phyloP scores from a whole-genome alignment of 2,329 filamentous ascomycete species.

The Clonostachys solani region DNA sequence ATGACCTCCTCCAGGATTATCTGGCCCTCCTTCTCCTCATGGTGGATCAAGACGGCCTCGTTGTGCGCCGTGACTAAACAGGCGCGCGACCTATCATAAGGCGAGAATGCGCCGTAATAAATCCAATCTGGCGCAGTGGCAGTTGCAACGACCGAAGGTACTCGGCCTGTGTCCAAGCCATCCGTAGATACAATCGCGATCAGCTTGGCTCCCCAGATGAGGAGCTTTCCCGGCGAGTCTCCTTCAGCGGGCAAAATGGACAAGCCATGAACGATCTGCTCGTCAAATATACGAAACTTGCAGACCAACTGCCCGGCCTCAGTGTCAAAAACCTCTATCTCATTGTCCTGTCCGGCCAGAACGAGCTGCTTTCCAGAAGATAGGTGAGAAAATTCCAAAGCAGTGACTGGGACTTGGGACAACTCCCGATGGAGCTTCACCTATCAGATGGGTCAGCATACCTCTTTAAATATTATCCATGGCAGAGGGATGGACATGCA shows the following conservation, averaged over 20 bases:
- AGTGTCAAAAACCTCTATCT: slow-evolving; percentile 48
- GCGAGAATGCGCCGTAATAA: slow-evolving; percentile 58
- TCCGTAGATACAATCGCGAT: slow-evolving; percentile 36
- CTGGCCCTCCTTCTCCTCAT: slow-evolving; percentile 15
- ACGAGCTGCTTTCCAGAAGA: slow-evolving; percentile 30
- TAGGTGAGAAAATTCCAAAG: slow-evolving; percentile 45
- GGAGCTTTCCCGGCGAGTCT: slow-evolving; percentile 21
- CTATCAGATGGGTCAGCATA: background rate
- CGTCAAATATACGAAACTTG: slow-evolving; percentile 51
- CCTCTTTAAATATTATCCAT: background rate
- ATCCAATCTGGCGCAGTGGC: slow-evolving; percentile 69
- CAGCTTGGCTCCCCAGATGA: slow-evolving; percentile 69
- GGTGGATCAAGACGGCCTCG: slow-evolving; percentile 56
- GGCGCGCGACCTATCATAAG: slow-evolving; percentile 33
- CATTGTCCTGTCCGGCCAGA: slow-evolving; percentile 56
- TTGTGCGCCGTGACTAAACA: slow-evolving; percentile 85
- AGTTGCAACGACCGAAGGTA: slow-evolving; percentile 22
- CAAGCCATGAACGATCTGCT: slow-evolving; percentile 74
- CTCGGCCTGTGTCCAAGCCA: slow-evolving; percentile 7
- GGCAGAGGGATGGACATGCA: too few species aligned
- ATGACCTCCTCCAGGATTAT: slow-evolving; percentile 44
- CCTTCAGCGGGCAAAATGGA: slow-evolving; percentile 24
- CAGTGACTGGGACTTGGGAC: slow-evolving; percentile 53
- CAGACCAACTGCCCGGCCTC: slow-evolving; percentile 26
- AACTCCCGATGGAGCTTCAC: slow-evolving; percentile 20